These are phyloP conservation scores for Leccinum olivaceopallidum DNA, from an alignment of 768 basidiomycete species.

Conservation along the genomic window DNA sequence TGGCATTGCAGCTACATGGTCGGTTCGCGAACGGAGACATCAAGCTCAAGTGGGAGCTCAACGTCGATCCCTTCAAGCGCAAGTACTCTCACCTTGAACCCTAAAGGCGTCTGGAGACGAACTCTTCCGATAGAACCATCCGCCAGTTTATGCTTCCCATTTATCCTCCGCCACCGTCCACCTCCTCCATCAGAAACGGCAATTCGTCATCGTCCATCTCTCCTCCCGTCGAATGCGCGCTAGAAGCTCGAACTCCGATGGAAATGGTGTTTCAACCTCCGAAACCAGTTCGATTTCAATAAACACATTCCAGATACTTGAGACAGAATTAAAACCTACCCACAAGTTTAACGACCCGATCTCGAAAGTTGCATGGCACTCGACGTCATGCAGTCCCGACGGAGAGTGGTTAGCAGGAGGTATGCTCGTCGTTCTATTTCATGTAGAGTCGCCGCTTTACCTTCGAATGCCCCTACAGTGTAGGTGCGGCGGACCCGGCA, in stretches of 20 bases:
- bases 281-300: too few relatives aligned
- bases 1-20: too few relatives aligned
- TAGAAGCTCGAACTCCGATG: too few relatives aligned
- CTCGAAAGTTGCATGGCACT: constrained; percentile 90
- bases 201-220: too few relatives aligned
- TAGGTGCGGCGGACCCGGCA: constrained; percentile 79
- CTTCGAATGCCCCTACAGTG: not conserved
- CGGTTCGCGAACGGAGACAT: too few relatives aligned
- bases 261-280: too few relatives aligned
- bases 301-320: constrained; percentile 26
- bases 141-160: too few relatives aligned
- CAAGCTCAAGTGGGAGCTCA: too few relatives aligned
- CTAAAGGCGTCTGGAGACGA: constrained; percentile 74
- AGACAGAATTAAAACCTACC: constrained; percentile 75
- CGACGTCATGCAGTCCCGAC: constrained; percentile 88
- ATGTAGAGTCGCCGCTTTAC: not conserved
- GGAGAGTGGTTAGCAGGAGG: constrained; percentile 95
- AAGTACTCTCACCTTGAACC: not conserved
- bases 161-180: too few relatives aligned
- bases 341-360: constrained; percentile 86
- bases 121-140: constrained; percentile 85
- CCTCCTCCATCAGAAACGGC: too few relatives aligned
- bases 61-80: too few relatives aligned
- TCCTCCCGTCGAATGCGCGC: too few relatives aligned
- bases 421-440: constrained; percentile 27